Conservation (phyloP, 2,329 filamentous ascomycete genomes). For the Teratosphaeria gauchensis region DNA sequence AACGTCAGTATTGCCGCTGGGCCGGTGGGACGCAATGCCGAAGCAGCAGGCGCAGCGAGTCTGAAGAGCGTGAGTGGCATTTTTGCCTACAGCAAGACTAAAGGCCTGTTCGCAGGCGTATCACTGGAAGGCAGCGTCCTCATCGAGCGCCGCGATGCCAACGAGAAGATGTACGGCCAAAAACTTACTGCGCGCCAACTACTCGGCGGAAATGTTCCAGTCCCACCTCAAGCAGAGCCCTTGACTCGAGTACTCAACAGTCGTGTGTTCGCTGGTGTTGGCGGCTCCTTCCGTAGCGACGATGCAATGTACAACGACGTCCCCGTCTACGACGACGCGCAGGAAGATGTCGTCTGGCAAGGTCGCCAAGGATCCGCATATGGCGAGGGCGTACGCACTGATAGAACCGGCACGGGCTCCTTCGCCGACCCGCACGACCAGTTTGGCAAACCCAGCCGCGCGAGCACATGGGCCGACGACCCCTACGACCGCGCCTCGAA, state of each 20-base stretch:
- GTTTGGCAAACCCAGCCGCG: slow-evolving; percentile 49
- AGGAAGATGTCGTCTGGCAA: slow-evolving; percentile 79
- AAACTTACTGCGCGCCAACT: slow-evolving; percentile 74
- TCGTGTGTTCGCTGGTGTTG: slow-evolving; percentile 65
- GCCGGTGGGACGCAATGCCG: slow-evolving; percentile 86
- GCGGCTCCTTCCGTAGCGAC: slow-evolving; percentile 35
- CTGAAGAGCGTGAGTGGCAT: slow-evolving; percentile 81
- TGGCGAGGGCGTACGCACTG: slow-evolving; percentile 53
- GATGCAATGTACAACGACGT: slow-evolving; percentile 86
- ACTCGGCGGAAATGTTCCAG: slow-evolving; percentile 64
- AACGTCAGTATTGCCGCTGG: slow-evolving; percentile 95
- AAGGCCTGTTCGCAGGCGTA: slow-evolving; percentile 91
- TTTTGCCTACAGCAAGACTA: slow-evolving; percentile 97
- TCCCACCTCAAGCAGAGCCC: slow-evolving; percentile 73
- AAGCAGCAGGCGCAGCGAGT: slow-evolving; percentile 88
- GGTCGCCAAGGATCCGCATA: slow-evolving; percentile 60
- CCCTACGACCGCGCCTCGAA: slow-evolving; percentile 52
- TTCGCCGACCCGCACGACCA: slow-evolving; percentile 32
- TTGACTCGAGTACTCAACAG: slow-evolving; percentile 80
- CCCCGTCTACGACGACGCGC: slow-evolving; percentile 74
- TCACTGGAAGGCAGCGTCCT: slow-evolving; percentile 88
- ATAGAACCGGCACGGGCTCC: slow-evolving; percentile 34
- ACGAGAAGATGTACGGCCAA: slow-evolving; percentile 87
- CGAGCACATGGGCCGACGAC: slow-evolving; percentile 67
- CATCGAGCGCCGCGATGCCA: slow-evolving; percentile 90